Conservation (phyloP, 805 yeast species). For the Zygotorulaspora chibaensis region DNA sequence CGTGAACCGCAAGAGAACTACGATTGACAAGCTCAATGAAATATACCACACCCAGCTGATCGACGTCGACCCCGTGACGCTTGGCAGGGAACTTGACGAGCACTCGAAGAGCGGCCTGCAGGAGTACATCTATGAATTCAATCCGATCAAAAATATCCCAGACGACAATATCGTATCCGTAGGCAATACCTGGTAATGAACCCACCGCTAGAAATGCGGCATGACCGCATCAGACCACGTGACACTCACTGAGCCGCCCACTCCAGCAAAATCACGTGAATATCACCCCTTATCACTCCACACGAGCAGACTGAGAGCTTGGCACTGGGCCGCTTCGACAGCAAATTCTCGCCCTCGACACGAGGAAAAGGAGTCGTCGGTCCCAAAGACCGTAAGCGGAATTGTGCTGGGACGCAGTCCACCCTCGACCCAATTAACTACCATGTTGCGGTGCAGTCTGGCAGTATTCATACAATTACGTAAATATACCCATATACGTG, state of each 20-base stretch:
- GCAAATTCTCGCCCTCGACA: too few relatives aligned
- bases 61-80: conserved; percentile 14
- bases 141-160: conserved; percentile 16
- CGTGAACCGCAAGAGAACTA: conserved; percentile 10
- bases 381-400: too few relatives aligned
- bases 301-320: too few relatives aligned
- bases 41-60: conserved; percentile 13
- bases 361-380: too few relatives aligned
- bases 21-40: conserved; percentile 16
- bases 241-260: neutral
- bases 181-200: conserved; percentile 24
- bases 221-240: neutral
- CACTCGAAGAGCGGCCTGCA: conserved; percentile 4
- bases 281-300: too few relatives aligned
- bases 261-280: too few relatives aligned
- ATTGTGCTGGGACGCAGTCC: too few relatives aligned
- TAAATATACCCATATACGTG: too few relatives aligned
- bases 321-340: too few relatives aligned
- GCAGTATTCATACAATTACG: too few relatives aligned
- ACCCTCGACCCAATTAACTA: too few relatives aligned
- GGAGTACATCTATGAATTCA: conserved; percentile 18
- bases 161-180: conserved; percentile 21
- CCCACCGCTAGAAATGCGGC: conserved; percentile 2
- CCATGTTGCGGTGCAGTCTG: too few relatives aligned
- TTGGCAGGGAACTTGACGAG: conserved; percentile 1